Conservation (phyloP, 345 rosid genomes). For the Camelina hispida region DNA sequence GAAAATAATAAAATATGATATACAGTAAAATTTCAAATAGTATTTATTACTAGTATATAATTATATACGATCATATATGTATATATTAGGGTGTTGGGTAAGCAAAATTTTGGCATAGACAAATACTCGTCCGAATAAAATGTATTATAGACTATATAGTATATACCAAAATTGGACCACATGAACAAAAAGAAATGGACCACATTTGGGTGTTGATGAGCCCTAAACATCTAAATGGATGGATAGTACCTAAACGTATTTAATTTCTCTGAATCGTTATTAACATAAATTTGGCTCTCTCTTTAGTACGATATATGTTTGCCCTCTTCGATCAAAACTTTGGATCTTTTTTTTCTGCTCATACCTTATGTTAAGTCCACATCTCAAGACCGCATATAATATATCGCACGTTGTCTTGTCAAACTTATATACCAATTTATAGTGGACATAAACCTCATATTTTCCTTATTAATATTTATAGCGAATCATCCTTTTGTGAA, state of each 20-base stretch:
- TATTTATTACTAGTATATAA: neutral
- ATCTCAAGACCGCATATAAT: slow-evolving; percentile 40
- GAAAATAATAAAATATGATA: neutral
- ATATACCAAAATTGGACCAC: slow-evolving; percentile 50
- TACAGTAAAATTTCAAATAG: neutral
- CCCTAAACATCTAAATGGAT: slow-evolving; percentile 47
- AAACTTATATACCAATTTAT: slow-evolving; percentile 42
- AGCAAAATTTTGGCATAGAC: slow-evolving; percentile 24
- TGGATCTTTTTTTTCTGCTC: slow-evolving; percentile 34
- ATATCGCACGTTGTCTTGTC: slow-evolving; percentile 46
- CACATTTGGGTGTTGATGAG: slow-evolving; percentile 47
- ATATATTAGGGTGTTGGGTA: neutral
- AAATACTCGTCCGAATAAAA: slow-evolving; percentile 27
- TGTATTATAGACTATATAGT: slow-evolving; percentile 40
- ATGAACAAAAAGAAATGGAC: slow-evolving; percentile 45
- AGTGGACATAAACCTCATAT: slow-evolving; percentile 40
- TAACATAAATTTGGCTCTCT: slow-evolving; percentile 44
- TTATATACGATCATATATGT: neutral
- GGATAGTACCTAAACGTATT: slow-evolving; percentile 46
- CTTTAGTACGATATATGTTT: slow-evolving; percentile 44
- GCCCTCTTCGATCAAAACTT: slow-evolving; percentile 46
- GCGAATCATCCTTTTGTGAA: slow-evolving; percentile 46
- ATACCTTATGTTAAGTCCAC: slow-evolving; percentile 44
- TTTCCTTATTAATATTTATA: slow-evolving; percentile 28
- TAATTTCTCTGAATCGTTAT: slow-evolving; percentile 47